Percentiles rank a stretch among this genome's conserved stretches.
phyloP scores from a whole-genome alignment of 2,329 filamentous ascomycete species.

The Diplocarpon mali region DNA sequence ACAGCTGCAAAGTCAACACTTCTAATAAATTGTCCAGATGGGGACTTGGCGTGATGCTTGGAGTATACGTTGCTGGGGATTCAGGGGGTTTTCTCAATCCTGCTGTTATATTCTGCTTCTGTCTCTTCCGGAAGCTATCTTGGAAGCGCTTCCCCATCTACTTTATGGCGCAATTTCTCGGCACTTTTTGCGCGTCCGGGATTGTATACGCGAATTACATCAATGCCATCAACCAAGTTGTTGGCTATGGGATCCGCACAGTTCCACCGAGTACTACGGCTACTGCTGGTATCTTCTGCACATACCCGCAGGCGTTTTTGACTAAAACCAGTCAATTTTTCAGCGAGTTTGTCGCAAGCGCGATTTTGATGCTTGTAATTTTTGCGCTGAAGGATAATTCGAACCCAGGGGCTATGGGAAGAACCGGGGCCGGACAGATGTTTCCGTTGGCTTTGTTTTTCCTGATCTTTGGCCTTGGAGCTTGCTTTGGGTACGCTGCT shows the following conservation, averaged over 20 bases:
- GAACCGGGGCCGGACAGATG: slow-evolving; percentile 32
- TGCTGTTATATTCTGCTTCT: slow-evolving; percentile 60
- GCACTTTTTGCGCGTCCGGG: slow-evolving; percentile 50
- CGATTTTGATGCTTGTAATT: slow-evolving; percentile 60
- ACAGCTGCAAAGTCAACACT: background rate
- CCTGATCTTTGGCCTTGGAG: slow-evolving; percentile 61
- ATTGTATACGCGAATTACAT: slow-evolving; percentile 54
- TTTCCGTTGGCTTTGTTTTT: slow-evolving; percentile 57
- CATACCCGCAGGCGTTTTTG: slow-evolving; percentile 58
- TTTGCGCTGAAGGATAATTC: slow-evolving; percentile 53
- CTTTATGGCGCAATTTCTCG: slow-evolving; percentile 52
- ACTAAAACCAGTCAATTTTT: slow-evolving; percentile 58
- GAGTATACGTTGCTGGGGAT: slow-evolving; percentile 54
- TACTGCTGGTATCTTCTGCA: slow-evolving; percentile 62
- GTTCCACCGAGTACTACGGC: slow-evolving; percentile 47
- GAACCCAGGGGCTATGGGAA: slow-evolving; percentile 30
- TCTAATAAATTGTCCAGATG: slow-evolving; percentile 6
- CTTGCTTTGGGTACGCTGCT: slow-evolving; percentile 42
- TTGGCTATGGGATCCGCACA: slow-evolving; percentile 51
- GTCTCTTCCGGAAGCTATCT: slow-evolving; percentile 55
- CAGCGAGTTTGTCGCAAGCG: slow-evolving; percentile 57
- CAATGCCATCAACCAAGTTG: slow-evolving; percentile 51
- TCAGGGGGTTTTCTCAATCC: slow-evolving; percentile 60
- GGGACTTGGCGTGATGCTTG: slow-evolving; percentile 56
- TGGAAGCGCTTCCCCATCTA: slow-evolving; percentile 64